Percentiles rank a stretch among this genome's conserved stretches.
Evolutionary conservation across 768 basidiomycete genomes (phyloP).

Genomic region (Phaffia tasmanica): DNA sequence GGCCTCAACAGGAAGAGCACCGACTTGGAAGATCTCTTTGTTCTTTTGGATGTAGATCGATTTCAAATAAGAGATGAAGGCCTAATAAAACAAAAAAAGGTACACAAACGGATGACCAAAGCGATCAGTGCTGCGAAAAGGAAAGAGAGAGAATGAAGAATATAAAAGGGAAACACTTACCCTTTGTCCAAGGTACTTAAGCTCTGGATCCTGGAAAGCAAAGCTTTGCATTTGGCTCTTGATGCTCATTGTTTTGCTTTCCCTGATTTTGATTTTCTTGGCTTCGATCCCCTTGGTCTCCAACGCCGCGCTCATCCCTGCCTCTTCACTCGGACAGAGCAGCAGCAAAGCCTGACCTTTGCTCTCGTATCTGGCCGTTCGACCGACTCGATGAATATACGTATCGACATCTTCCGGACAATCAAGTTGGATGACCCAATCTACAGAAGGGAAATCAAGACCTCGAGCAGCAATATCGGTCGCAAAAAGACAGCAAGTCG

Average conservation of each 20-base stretch:
- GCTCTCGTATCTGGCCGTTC: slow-evolving; percentile 86
- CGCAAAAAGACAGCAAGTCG: slow-evolving; percentile 78
- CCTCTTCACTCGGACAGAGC: slow-evolving; percentile 79
- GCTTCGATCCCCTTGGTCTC: slow-evolving; percentile 57
- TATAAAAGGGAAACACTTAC: slow-evolving; percentile 43
- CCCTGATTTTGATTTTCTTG: slow-evolving; percentile 69
- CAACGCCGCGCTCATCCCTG: slow-evolving; percentile 68
- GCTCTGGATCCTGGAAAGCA: slow-evolving; percentile 87
- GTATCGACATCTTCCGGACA: slow-evolving; percentile 96
- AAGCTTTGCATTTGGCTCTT: slow-evolving; percentile 82
- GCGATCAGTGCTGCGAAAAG: neutral
- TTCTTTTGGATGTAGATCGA: slow-evolving; percentile 88
- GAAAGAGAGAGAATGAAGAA: neutral
- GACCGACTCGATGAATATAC: slow-evolving; percentile 91
- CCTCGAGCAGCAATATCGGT: slow-evolving; percentile 95
- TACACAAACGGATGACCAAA: neutral
- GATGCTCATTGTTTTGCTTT: slow-evolving; percentile 73
- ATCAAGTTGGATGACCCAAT: slow-evolving; percentile 94
- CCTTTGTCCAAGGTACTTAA: slow-evolving; percentile 90
- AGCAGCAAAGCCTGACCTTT: slow-evolving; percentile 76
- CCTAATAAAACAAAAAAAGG: slow-evolving; percentile 43
- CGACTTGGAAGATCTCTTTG: slow-evolving; percentile 63
- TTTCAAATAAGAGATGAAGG: slow-evolving; percentile 89
- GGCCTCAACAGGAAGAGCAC: slow-evolving; percentile 64
- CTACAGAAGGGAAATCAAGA: slow-evolving; percentile 87